These are phyloP conservation scores for Paraconiothyrium brasiliense DNA, from an alignment of 2,329 filamentous ascomycete genomes.

Conservation along the genomic window DNA sequence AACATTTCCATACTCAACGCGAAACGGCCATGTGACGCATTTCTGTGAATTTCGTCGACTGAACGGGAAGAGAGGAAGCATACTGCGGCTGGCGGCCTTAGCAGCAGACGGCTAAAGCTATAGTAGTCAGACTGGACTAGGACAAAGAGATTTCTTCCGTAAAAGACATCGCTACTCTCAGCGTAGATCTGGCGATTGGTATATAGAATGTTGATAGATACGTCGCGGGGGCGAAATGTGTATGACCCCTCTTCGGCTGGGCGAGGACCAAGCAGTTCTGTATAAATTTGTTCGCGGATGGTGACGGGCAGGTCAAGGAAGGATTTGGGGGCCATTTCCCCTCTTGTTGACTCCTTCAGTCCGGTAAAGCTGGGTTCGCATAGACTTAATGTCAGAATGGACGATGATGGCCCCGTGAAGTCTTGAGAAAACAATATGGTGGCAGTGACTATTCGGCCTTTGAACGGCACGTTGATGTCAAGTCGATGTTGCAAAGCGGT, in stretches of 20 bases:
- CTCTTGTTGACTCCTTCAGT: background rate
- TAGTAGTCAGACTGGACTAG: conserved; percentile 11
- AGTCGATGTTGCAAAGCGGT: background rate
- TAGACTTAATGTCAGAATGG: no score
- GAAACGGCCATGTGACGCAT: conserved; percentile 16
- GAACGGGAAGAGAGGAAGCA: background rate
- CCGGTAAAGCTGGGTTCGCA: no score
- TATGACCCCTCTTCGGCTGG: conserved; percentile 4
- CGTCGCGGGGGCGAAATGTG: background rate
- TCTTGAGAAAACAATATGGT: no score
- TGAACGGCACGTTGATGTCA: background rate
- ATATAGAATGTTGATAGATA: conserved; percentile 20
- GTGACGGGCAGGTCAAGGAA: conserved; percentile 21
- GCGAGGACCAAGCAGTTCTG: conserved; percentile 19
- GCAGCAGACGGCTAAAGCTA: background rate
- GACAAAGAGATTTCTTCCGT: conserved; percentile 23
- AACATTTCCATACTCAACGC: conserved; percentile 18
- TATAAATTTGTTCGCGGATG: conserved; percentile 24
- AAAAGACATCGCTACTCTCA: conserved; percentile 23
- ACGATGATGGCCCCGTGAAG: no score
- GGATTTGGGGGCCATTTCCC: background rate
- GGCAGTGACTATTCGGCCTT: background rate
- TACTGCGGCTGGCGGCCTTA: background rate
- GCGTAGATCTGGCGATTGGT: conserved; percentile 23
- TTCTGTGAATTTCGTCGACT: conserved; percentile 6